A percentile compares a stretch with the other conserved stretches of the same genome.
Conservation (phyloP, 352 stramenopile species). For the Thalassiosira livingstoniorum region DNA sequence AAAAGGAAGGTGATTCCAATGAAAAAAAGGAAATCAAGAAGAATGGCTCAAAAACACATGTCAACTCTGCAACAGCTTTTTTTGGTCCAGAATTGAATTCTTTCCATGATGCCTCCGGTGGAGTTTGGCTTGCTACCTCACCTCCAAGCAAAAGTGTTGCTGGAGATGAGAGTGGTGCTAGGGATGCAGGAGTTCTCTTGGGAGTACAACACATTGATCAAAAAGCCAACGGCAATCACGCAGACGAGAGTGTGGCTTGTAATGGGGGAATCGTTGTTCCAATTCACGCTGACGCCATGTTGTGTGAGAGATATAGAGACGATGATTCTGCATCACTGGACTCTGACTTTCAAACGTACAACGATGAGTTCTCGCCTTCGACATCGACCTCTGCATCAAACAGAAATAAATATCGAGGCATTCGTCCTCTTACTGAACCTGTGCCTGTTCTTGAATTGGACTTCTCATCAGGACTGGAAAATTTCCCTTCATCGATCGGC, state of each 20-base stretch:
- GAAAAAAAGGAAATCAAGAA: background rate
- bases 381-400: conserved; percentile 4
- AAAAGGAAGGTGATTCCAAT: background rate
- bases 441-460: conserved; percentile 69
- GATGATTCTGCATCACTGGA: conserved; percentile 13
- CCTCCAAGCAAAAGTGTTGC: background rate
- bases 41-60: background rate
- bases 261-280: conserved; percentile 38
- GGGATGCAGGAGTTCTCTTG: background rate
- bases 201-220: background rate
- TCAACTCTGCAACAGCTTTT: conserved; percentile 45
- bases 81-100: conserved; percentile 45
- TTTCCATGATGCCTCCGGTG: conserved; percentile 45
- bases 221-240: background rate
- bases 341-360: background rate
- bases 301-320: conserved; percentile 38
- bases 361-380: background rate
- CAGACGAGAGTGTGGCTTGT: conserved; percentile 7
- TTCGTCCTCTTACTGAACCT: conserved; percentile 59
- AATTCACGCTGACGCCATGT: conserved; percentile 53
- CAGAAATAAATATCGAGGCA: background rate
- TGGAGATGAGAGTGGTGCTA: background rate
- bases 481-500: conserved; percentile 57
- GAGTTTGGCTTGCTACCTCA: conserved; percentile 40
- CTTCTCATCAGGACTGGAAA: conserved; percentile 58